A percentile compares a stretch with the other conserved stretches of the same genome.
Evolutionary conservation across 768 basidiomycete genomes (phyloP).

Genomic region (Boletus reticuloceps): DNA sequence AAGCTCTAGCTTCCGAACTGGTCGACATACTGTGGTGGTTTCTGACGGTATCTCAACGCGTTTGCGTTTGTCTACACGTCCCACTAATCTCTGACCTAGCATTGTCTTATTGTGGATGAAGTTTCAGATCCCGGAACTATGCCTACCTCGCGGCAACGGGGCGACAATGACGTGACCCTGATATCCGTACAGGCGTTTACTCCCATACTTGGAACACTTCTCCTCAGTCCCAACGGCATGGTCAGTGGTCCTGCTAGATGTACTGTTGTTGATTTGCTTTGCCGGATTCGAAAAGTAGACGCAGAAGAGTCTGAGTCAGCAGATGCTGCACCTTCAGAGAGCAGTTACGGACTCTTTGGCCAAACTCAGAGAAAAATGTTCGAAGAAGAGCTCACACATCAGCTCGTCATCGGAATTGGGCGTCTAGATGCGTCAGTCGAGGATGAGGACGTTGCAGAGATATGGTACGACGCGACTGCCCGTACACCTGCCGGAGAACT

Average conservation of each 20-base stretch:
- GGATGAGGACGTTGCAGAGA: constrained; percentile 36
- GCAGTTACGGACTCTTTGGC: constrained; percentile 47
- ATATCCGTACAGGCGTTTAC: constrained; percentile 88
- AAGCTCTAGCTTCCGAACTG: constrained; percentile 79
- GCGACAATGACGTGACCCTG: constrained; percentile 30
- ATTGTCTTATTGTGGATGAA: constrained; percentile 65
- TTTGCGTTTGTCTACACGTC: not conserved
- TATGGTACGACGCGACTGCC: constrained; percentile 32
- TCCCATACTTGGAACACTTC: constrained; percentile 82
- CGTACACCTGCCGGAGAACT: constrained; percentile 31
- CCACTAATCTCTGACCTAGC: constrained; percentile 36
- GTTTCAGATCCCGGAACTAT: constrained; percentile 14
- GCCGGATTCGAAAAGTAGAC: constrained; percentile 64
- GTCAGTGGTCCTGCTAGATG: constrained; percentile 73
- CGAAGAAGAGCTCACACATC: constrained; percentile 77
- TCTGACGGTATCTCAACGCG: constrained; percentile 50
- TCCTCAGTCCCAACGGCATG: constrained; percentile 74
- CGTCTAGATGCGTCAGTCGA: constrained; percentile 48
- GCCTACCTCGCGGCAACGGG: constrained; percentile 12
- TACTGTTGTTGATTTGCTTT: constrained; percentile 76
- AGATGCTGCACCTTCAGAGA: constrained; percentile 30
- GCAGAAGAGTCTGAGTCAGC: constrained; percentile 35
- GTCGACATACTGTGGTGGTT: constrained; percentile 93
- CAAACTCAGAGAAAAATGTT: constrained; percentile 59
- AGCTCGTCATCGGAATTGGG: constrained; percentile 89